A percentile compares a stretch with the other conserved stretches of the same genome.
These are phyloP conservation scores for Malassezia caprae DNA, from an alignment of 1,284 basidiomycete genomes.

Conservation along the genomic window DNA sequence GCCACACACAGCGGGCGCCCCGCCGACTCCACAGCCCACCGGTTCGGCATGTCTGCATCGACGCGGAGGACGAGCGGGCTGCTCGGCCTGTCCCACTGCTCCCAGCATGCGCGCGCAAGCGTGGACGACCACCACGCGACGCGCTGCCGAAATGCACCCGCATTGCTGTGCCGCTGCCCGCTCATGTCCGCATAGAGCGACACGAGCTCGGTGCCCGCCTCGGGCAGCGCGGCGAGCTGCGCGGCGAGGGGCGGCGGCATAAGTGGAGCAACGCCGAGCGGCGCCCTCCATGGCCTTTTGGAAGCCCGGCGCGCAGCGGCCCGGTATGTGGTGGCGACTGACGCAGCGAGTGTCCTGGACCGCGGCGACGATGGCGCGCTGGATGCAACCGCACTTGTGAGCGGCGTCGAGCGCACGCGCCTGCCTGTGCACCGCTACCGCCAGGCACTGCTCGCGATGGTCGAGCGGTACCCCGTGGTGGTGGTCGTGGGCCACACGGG, in stretches of 20 bases:
- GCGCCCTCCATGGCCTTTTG: conserved; percentile 26
- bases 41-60: conserved; percentile 43
- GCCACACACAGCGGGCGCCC: conserved; percentile 73
- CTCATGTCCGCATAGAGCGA: conserved; percentile 81
- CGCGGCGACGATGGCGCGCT: conserved; percentile 57
- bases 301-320: conserved; percentile 38
- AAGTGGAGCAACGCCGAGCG: conserved; percentile 1
- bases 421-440: conserved; percentile 82
- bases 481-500: conserved; percentile 56
- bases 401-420: conserved; percentile 53
- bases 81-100: conserved; percentile 16
- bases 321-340: conserved; percentile 38
- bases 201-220: conserved; percentile 52
- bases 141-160: conserved; percentile 67
- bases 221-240: conserved; percentile 20
- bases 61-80: conserved; percentile 60
- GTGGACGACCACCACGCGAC: conserved; percentile 75
- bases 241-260: conserved; percentile 3
- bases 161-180: conserved; percentile 70
- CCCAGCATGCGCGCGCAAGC: conserved; percentile 56
- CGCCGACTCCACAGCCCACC: conserved; percentile 49
- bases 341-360: conserved; percentile 63
- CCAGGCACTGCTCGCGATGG: conserved; percentile 65
- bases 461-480: conserved; percentile 71
- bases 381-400: conserved; percentile 2